Percentiles rank a stretch among this genome's conserved stretches.
phyloP scores from a whole-genome alignment of 176 grass and related monocot genomes.

The Alloteropsis semialata region DNA sequence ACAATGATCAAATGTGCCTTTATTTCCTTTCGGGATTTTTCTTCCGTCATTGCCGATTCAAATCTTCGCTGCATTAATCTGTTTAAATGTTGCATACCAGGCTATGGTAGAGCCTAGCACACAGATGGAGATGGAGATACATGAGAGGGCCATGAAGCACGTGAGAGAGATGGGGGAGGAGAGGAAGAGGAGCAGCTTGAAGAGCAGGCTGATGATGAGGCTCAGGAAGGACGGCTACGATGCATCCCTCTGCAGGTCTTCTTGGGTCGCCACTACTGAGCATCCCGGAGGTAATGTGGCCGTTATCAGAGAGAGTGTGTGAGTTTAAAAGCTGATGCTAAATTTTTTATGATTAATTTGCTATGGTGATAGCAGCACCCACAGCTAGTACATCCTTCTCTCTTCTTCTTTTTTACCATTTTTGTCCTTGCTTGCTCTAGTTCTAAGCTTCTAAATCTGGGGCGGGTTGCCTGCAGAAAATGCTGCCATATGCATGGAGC shows the following conservation, averaged over 20 bases:
- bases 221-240: conserved; percentile 69
- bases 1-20: neutral
- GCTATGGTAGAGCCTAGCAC: conserved; percentile 31
- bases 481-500: neutral
- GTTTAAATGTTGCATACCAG: neutral
- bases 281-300: conserved; percentile 59
- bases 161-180: conserved; percentile 51
- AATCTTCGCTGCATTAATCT: neutral
- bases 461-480: conserved; percentile 8
- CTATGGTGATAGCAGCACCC: neutral
- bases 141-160: conserved; percentile 47
- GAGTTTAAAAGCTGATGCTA: neutral
- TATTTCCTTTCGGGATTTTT: neutral
- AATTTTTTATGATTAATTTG: neutral
- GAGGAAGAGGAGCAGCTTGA: conserved; percentile 37
- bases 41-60: neutral
- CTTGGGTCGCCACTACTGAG: conserved; percentile 54
- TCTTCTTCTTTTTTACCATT: conserved; percentile 14
- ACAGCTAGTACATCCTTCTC: neutral
- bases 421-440: conserved; percentile 18
- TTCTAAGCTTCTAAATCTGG: conserved; percentile 16
- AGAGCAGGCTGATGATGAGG: conserved; percentile 63
- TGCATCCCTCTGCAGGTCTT: conserved; percentile 62
- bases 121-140: conserved; percentile 37
- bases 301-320: neutral